These are phyloP conservation scores for Zizania palustris DNA, from an alignment of 202 grass and related monocot genomes.

Conservation along the genomic window DNA sequence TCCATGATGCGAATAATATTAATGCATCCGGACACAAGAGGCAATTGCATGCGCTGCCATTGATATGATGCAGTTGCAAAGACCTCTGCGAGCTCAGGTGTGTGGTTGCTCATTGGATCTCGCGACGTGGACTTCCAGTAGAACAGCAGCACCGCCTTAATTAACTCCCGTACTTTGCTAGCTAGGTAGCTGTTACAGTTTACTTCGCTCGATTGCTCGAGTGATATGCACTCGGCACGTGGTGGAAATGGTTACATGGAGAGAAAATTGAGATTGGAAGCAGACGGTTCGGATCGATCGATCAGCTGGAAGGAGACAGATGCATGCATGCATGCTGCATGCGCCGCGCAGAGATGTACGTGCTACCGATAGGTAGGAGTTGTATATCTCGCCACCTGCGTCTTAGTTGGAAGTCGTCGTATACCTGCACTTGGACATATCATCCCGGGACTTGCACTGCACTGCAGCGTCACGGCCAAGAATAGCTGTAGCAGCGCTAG, in stretches of 20 bases:
- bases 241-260: background rate
- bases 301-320: background rate
- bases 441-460: background rate
- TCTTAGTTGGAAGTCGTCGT: background rate
- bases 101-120: slow-evolving; percentile 39
- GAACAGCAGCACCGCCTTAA: background rate
- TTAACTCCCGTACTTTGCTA: background rate
- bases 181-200: background rate
- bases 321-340: background rate
- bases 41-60: background rate
- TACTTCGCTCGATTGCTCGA: background rate
- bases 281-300: too few species aligned
- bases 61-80: background rate
- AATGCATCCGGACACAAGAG: background rate
- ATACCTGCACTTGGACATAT: background rate
- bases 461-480: slow-evolving; percentile 17
- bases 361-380: background rate
- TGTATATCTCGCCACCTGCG: background rate
- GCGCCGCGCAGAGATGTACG: background rate
- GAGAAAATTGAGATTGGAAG: too few species aligned
- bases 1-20: background rate
- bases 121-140: background rate
- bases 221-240: background rate
- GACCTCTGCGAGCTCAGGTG: background rate
- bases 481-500: background rate